A percentile compares a stretch with the other conserved stretches of the same genome.
Conservation (phyloP, 495 filamentous ascomycete genomes). For the Xylaria cubensis region DNA sequence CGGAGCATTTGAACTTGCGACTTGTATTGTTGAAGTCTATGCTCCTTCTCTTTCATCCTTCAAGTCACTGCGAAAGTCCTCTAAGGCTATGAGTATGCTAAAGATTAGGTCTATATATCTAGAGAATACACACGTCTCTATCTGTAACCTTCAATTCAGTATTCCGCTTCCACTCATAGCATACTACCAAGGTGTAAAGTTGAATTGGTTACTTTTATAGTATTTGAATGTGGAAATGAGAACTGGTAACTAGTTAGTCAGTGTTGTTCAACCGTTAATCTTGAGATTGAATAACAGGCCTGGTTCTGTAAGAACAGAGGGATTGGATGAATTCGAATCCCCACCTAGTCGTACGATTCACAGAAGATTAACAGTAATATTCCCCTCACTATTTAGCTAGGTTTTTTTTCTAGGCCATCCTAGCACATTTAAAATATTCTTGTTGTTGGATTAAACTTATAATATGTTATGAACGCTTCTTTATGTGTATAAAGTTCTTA, state of each 20-base stretch:
- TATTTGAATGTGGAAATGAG: not conserved
- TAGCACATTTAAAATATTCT: not conserved
- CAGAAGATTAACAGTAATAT: no score
- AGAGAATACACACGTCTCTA: not conserved
- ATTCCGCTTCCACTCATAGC: not conserved
- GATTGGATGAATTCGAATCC: not conserved
- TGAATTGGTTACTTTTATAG: not conserved
- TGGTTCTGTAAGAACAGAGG: not conserved
- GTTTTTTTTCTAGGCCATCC: not conserved
- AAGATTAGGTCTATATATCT: not conserved
- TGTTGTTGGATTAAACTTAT: not conserved
- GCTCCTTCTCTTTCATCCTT: not conserved
- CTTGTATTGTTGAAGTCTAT: not conserved
- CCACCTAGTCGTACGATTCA: not conserved
- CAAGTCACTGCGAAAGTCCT: not conserved
- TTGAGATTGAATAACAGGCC: not conserved
- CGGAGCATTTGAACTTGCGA: not conserved
- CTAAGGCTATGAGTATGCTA: not conserved
- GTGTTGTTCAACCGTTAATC: not conserved
- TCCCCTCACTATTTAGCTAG: not conserved
- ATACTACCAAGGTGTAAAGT: not conserved
- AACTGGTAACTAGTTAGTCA: not conserved
- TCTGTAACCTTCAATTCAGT: not conserved
- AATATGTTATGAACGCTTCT: no score
- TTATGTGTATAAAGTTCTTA: no score